These are phyloP conservation scores for Ulvella scutata DNA, from an alignment of 139 green algal genomes.

Conservation along the genomic window DNA sequence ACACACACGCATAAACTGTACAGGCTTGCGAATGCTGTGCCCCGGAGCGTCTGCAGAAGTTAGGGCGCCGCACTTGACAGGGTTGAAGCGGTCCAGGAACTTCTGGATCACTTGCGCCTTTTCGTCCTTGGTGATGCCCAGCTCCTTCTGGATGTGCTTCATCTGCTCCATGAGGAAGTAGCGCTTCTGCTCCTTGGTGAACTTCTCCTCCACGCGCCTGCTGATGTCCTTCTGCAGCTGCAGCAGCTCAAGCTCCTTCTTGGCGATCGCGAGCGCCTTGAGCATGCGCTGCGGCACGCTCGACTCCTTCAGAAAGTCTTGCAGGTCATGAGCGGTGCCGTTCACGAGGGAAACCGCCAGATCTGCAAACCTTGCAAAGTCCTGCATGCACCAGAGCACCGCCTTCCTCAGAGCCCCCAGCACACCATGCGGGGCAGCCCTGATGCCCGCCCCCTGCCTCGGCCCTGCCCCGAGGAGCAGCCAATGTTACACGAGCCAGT, in stretches of 20 bases:
- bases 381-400: background rate
- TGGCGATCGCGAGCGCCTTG: slow-evolving; percentile 68
- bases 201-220: slow-evolving; percentile 87
- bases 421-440: no score
- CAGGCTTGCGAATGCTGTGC: background rate
- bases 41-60: background rate
- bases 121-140: slow-evolving; percentile 95
- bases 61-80: background rate
- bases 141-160: slow-evolving; percentile 91
- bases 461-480: no score
- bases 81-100: slow-evolving; percentile 8
- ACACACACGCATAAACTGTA: background rate
- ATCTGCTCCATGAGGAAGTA: slow-evolving; percentile 99
- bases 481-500: no score
- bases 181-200: slow-evolving; percentile 83
- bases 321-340: background rate
- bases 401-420: no score
- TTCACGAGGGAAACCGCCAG: slow-evolving; percentile 1
- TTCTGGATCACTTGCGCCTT: slow-evolving; percentile 79
- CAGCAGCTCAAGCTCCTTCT: slow-evolving; percentile 95
- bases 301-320: background rate
- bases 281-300: background rate
- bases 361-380: background rate
- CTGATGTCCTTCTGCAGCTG: slow-evolving; percentile 82
- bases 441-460: no score